Evolutionary conservation across 2,329 filamentous ascomycete genomes (phyloP).

Genomic region (Leptoxyphium fumago): DNA sequence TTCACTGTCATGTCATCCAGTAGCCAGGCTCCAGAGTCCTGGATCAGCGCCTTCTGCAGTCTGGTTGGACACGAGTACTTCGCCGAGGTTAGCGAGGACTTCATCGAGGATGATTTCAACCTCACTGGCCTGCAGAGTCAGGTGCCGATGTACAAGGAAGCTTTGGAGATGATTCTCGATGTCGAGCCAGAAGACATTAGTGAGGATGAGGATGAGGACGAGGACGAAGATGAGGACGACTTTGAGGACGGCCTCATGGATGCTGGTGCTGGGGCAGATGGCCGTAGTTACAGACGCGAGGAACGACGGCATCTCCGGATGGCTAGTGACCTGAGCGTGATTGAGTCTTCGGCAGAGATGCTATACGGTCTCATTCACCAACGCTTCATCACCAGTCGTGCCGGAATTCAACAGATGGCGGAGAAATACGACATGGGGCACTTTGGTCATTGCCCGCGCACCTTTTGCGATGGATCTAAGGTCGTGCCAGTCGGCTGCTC

Average conservation of each 20-base stretch:
- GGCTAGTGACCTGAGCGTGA: conserved; percentile 83
- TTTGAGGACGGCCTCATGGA: conserved; percentile 32
- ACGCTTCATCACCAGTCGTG: conserved; percentile 90
- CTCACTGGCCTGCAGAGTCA: conserved; percentile 87
- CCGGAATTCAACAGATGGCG: conserved; percentile 96
- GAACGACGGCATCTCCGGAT: conserved; percentile 73
- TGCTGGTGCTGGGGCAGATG: conserved; percentile 40
- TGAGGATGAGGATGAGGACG: conserved; percentile 64
- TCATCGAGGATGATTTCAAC: conserved; percentile 99
- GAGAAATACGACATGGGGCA: conserved; percentile 97
- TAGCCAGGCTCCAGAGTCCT: conserved; percentile 60
- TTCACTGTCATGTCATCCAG: conserved; percentile 37
- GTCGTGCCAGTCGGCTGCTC: conserved; percentile 87
- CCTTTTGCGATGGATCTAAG: conserved; percentile 77
- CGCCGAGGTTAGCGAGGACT: conserved; percentile 95
- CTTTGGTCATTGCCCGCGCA: conserved; percentile 90
- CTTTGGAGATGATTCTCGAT: conserved; percentile 96
- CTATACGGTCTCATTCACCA: conserved; percentile 97
- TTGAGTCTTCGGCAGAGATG: conserved; percentile 95
- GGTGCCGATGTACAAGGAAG: conserved; percentile 98
- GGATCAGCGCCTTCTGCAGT: conserved; percentile 96
- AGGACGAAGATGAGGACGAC: conserved; percentile 50
- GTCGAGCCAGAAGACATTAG: conserved; percentile 92
- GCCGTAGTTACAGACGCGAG: conserved; percentile 14
- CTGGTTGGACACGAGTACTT: conserved; percentile 97